These are phyloP conservation scores for Sporothrix protearum DNA, from an alignment of 2,329 filamentous ascomycete species.

Conservation along the genomic window DNA sequence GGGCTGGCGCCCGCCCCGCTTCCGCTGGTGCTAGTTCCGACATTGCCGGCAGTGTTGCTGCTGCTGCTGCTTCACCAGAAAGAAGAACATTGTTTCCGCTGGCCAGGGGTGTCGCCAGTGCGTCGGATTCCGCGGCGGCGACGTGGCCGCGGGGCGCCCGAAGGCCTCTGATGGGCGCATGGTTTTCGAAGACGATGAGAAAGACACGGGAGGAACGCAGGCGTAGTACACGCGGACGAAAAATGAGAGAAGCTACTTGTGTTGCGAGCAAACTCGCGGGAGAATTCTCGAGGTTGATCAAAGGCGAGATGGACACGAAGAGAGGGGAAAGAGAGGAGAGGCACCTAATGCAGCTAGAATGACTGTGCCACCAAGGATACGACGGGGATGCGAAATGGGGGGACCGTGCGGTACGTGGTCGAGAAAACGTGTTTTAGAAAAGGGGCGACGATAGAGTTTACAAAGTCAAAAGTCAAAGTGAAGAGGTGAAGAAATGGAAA, in stretches of 20 bases:
- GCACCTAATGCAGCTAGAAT: neutral
- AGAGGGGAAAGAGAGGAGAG: neutral
- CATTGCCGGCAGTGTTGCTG: neutral
- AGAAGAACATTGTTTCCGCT: constrained; percentile 17
- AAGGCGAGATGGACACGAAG: neutral
- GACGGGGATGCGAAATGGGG: neutral
- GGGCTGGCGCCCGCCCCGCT: constrained; percentile 27
- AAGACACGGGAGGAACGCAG: neutral
- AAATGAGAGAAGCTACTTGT: constrained; percentile 11
- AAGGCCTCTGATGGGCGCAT: constrained; percentile 48
- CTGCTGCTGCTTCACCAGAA: neutral
- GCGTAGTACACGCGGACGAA: neutral
- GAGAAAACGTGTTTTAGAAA: neutral
- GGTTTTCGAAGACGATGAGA: neutral
- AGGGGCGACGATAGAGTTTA: neutral
- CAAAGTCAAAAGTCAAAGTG: neutral
- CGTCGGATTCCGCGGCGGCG: constrained; percentile 37
- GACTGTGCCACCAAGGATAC: neutral
- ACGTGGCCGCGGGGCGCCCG: constrained; percentile 40
- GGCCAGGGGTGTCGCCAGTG: constrained; percentile 26
- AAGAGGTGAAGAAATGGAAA: neutral
- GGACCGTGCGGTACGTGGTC: neutral
- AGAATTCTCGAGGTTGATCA: neutral
- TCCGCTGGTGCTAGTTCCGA: neutral
- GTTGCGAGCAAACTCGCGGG: neutral